These are phyloP conservation scores for Phaffomyces antillensis DNA, from an alignment of 805 yeast species.

Conservation along the genomic window DNA sequence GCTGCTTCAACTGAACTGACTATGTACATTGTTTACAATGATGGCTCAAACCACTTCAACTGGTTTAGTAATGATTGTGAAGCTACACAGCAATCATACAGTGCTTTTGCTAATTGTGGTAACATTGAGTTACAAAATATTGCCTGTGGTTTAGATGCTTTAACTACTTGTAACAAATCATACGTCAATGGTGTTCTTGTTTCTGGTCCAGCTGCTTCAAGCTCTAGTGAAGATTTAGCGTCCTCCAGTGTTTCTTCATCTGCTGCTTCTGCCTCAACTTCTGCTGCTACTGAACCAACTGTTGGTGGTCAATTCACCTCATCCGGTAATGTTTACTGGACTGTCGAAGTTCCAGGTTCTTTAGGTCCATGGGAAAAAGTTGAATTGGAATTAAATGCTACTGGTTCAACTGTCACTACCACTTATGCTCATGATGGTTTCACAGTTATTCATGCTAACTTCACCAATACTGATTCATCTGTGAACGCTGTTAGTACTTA, in stretches of 20 bases:
- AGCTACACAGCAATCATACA: background rate
- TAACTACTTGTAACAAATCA: background rate
- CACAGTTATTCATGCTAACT: background rate
- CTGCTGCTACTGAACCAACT: background rate
- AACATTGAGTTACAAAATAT: background rate
- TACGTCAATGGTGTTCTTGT: background rate
- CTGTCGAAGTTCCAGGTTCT: background rate
- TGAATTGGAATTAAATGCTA: background rate
- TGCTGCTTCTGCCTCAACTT: background rate
- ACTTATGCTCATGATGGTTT: background rate
- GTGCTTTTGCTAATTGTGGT: background rate
- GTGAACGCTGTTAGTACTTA: background rate
- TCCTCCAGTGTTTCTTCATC: background rate
- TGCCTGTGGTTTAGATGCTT: background rate
- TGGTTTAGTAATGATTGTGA: background rate
- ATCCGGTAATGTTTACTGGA: background rate
- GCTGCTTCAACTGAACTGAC: background rate
- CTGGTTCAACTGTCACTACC: background rate
- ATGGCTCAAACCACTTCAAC: background rate
- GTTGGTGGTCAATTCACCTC: background rate
- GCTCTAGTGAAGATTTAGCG: background rate
- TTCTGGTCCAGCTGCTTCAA: background rate
- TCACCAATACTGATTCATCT: background rate
- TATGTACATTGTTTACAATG: background rate
- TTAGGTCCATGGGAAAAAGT: background rate